Evolutionary conservation across 2,329 filamentous ascomycete genomes (phyloP), one percentile per base, ranked within the genome.

Genomic region (Arthrobotrys sinensis): DNA sequence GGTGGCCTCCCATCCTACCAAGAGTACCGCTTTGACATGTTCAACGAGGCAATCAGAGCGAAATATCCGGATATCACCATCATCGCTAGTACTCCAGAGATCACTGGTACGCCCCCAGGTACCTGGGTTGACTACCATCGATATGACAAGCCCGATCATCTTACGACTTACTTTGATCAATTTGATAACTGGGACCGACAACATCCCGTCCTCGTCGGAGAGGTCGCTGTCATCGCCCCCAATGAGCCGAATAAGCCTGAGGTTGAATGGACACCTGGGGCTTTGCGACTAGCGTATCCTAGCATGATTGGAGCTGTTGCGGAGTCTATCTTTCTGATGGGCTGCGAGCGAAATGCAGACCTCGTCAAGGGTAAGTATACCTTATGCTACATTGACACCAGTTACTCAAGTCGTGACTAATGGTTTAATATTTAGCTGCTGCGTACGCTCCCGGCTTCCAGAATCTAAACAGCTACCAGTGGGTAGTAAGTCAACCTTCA

Each of bases 301-400:
- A 89, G 86, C 85, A 88, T 88, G 89, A 88, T 88, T 62, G 90
- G 89, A 28, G 85, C 88, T 7, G 88, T 92, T 1, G 87, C 87
- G 12, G 90, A 92, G 82, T 90, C 89, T 24, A 86, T 92, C n/a
- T 90, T 88, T 69, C 85, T 91, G 14, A 86, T 92, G 79, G 88
- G 90, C 16, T 88, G 89, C 34, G 90, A 92, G 85, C 86, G 90
- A 70, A 92, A 92, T 83, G 86, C 86, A 2, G 88, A 91, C 80
- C 86, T 87, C 19, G 86, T 91, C 52, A 86, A 87, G 1, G 88
- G 88, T 5, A 86, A 87, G 0, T 85, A 50, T 50, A 50, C 4
- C 36, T 38, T 12, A 5, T 24, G 24, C 2, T 28, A 28, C 24
- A 28, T 28, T 28, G 4, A 28, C 24, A 28, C 24, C 24, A 4